Evolutionary conservation across 2,329 filamentous ascomycete species (phyloP).

Genomic region (Penicillium italicum): DNA sequence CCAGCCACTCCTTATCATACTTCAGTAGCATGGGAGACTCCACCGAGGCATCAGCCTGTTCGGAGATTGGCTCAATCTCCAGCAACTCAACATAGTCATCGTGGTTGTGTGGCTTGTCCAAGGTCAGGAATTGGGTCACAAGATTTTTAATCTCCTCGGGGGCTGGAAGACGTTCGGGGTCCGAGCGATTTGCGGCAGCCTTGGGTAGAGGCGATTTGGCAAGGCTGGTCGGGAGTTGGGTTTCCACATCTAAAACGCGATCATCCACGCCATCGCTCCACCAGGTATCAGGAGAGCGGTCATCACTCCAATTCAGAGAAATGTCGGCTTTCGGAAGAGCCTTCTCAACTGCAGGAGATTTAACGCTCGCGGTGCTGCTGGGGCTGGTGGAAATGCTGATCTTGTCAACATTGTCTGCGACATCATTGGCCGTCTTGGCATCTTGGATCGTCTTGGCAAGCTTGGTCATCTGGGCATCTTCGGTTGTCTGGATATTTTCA

Average conservation of each 20-base stretch:
- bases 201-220: constrained; percentile 38
- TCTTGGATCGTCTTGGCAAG: constrained; percentile 1
- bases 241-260: constrained; percentile 56
- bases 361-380: background rate
- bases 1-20: constrained; percentile 94
- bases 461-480: background rate
- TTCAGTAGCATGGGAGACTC: constrained; percentile 58
- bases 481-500: too few species aligned
- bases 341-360: background rate
- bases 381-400: constrained; percentile 5
- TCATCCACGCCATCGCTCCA: constrained; percentile 17
- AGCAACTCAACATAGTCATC: constrained; percentile 74
- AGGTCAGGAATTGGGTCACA: constrained; percentile 75
- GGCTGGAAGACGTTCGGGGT: constrained; percentile 15
- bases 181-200: background rate
- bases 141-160: constrained; percentile 69
- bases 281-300: background rate
- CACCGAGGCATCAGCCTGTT: constrained; percentile 16
- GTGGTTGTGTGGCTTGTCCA: constrained; percentile 80
- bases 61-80: constrained; percentile 54
- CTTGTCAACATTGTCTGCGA: background rate
- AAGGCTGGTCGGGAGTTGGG: constrained; percentile 75
- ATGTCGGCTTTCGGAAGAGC: background rate
- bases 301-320: background rate
- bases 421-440: background rate